Conservation (phyloP, 495 filamentous ascomycete genomes). For the Aeminium ludgeri region DNA sequence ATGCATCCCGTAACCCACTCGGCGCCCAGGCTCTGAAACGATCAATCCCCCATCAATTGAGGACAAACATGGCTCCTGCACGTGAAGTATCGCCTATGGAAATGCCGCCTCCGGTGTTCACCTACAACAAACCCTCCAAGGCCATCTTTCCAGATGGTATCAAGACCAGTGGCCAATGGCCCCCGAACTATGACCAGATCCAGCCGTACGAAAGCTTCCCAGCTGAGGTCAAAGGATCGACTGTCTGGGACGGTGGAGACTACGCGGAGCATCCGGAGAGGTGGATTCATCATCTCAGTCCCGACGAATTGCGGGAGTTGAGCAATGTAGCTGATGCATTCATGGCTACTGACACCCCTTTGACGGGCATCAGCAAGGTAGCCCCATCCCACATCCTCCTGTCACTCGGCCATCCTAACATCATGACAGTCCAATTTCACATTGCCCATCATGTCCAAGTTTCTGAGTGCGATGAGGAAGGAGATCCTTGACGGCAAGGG, state of each 20-base stretch:
- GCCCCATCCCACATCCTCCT: neutral
- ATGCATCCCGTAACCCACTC: too few species aligned
- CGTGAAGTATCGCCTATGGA: neutral
- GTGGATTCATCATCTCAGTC: constrained; percentile 58
- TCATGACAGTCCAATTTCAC: constrained; percentile 35
- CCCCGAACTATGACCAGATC: constrained; percentile 50
- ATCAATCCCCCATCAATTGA: too few species aligned
- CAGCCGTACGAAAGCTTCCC: constrained; percentile 57
- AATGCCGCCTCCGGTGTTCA: constrained; percentile 2
- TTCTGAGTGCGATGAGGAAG: constrained; percentile 40
- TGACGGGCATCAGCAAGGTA: constrained; percentile 60
- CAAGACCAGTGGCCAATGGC: constrained; percentile 63
- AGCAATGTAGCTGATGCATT: constrained; percentile 52
- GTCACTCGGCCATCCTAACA: neutral
- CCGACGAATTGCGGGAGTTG: constrained; percentile 52
- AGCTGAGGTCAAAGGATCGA: constrained; percentile 52
- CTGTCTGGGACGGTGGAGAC: constrained; percentile 62
- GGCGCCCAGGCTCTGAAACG: too few species aligned
- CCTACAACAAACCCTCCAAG: constrained; percentile 12
- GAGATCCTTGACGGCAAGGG: constrained; percentile 72
- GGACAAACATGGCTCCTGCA: constrained; percentile 10
- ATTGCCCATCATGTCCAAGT: constrained; percentile 41
- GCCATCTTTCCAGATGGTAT: constrained; percentile 25
- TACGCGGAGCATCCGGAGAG: constrained; percentile 49
- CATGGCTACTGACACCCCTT: constrained; percentile 38